phyloP scores from a whole-genome alignment of 768 basidiomycete genomes.

The Macrolepiota albuminosa region DNA sequence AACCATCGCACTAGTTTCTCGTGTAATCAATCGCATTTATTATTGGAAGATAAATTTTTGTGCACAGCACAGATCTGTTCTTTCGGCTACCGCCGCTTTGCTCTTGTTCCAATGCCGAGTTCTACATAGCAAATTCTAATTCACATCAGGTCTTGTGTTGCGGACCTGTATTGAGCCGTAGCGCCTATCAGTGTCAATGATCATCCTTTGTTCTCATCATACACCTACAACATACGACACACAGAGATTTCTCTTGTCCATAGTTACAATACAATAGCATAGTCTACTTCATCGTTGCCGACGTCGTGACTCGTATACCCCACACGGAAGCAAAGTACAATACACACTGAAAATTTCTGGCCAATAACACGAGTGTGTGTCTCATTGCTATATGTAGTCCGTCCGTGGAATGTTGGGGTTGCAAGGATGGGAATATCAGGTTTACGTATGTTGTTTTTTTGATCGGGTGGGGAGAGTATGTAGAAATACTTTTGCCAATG shows the following conservation, averaged over 20 bases:
- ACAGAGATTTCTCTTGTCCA: neutral
- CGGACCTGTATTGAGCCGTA: neutral
- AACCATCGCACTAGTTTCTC: slow-evolving; percentile 2
- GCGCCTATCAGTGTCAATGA: neutral
- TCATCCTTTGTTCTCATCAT: neutral
- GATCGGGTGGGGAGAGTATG: neutral
- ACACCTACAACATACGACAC: neutral
- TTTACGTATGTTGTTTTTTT: neutral
- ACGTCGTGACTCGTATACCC: neutral
- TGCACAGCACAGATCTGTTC: neutral
- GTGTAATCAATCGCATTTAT: slow-evolving; percentile 4
- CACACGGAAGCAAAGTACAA: neutral
- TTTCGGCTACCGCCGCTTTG: neutral
- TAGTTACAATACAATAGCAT: neutral
- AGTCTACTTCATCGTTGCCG: too few relatives aligned
- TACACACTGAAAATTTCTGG: neutral
- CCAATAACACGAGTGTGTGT: neutral
- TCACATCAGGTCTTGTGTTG: neutral
- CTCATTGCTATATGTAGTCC: neutral
- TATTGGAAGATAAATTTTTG: neutral
- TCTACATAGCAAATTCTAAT: neutral
- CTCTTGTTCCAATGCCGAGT: neutral
- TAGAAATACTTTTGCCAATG: neutral
- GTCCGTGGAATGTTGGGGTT: neutral
- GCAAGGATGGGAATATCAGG: neutral